Conservation (phyloP, 345 rosid species). For the Eucalyptus polyanthemos region DNA sequence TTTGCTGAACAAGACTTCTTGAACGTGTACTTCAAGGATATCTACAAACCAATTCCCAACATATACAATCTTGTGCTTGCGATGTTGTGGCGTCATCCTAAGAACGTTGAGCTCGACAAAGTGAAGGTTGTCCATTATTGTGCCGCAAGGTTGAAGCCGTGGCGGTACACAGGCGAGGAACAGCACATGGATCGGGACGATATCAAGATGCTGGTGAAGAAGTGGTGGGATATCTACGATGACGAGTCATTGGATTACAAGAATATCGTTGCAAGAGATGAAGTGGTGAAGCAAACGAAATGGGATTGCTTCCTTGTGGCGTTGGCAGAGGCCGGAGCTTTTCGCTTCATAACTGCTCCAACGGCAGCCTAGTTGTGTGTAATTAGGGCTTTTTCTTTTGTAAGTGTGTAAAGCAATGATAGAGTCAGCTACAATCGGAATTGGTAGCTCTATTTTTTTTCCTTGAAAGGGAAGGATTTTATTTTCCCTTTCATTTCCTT, state of each 20-base stretch:
- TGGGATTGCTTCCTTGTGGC: background rate
- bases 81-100: background rate
- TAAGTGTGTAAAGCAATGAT: background rate
- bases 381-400: background rate
- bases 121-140: background rate
- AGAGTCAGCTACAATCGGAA: background rate
- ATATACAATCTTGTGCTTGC: background rate
- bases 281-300: background rate
- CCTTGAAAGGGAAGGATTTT: background rate
- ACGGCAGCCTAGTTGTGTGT: background rate
- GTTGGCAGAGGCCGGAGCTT: background rate
- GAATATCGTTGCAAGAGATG: background rate
- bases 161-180: background rate
- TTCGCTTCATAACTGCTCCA: background rate
- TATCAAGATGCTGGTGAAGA: background rate
- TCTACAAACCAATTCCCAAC: background rate
- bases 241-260: background rate
- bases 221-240: background rate
- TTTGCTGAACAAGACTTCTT: background rate
- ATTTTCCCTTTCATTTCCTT: background rate
- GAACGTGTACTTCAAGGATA: background rate
- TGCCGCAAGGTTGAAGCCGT: background rate
- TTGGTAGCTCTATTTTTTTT: background rate
- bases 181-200: background rate
- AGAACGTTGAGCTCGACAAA: background rate